A percentile compares a stretch with the other conserved stretches of the same genome.
Evolutionary conservation across 2,329 filamentous ascomycete species (phyloP).

Genomic region (Fusarium duplospermum): DNA sequence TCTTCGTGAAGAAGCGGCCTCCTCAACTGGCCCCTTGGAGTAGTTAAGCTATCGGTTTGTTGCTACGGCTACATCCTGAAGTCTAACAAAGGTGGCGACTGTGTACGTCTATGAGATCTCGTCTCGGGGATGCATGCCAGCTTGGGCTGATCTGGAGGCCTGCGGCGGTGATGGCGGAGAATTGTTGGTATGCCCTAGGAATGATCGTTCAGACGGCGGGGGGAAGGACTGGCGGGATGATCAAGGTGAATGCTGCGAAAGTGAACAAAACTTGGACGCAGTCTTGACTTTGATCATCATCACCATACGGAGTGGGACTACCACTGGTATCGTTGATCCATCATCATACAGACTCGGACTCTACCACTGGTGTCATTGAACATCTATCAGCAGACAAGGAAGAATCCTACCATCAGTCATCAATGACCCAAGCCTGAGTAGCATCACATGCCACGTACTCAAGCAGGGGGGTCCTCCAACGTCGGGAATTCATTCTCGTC

Average conservation of each 20-base stretch:
- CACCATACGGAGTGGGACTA: not conserved
- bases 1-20: not conserved
- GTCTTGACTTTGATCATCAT: not conserved
- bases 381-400: not conserved
- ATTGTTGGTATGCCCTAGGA: not conserved
- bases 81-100: not conserved
- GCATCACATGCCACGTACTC: conserved; percentile 1
- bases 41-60: not conserved
- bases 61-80: not conserved
- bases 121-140: not conserved
- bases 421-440: not conserved
- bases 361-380: not conserved
- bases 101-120: not conserved
- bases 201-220: not conserved
- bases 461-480: not conserved
- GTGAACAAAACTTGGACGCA: not conserved
- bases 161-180: not conserved
- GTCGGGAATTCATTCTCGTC: conserved; percentile 29
- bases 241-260: not conserved
- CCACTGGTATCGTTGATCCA: too few species aligned
- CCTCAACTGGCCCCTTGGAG: not conserved
- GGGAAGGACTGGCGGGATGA: not conserved
- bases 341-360: too few species aligned
- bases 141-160: not conserved
- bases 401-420: not conserved